A percentile compares a stretch with the other conserved stretches of the same genome.
Conservation (phyloP, 2,329 filamentous ascomycete genomes). For the Scedosporium dehoogii region DNA sequence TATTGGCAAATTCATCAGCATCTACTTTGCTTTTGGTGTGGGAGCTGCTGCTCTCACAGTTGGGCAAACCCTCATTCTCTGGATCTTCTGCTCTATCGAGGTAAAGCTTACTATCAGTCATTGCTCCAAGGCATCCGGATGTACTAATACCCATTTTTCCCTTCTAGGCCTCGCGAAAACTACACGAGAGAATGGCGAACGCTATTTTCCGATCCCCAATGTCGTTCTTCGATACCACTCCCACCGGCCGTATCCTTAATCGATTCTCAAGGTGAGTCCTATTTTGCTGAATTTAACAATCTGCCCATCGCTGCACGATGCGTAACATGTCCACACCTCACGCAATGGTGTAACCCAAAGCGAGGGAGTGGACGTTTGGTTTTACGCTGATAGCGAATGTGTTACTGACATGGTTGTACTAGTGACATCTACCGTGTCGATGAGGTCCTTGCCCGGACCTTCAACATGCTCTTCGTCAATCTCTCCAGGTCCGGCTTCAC, state of each 20-base stretch:
- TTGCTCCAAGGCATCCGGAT: too few species aligned
- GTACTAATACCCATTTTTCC: background rate
- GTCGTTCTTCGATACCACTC: slow-evolving; percentile 98
- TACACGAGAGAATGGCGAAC: slow-evolving; percentile 94
- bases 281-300: background rate
- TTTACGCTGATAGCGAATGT: background rate
- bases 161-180: slow-evolving; percentile 72
- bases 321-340: background rate
- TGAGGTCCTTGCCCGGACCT: slow-evolving; percentile 88
- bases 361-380: background rate
- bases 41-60: slow-evolving; percentile 79
- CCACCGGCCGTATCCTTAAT: slow-evolving; percentile 91
- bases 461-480: slow-evolving; percentile 92
- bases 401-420: slow-evolving; percentile 4
- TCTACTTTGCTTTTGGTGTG: slow-evolving; percentile 92
- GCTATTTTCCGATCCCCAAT: slow-evolving; percentile 97
- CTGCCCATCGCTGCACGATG: background rate
- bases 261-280: slow-evolving; percentile 76
- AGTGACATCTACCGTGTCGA: slow-evolving; percentile 76
- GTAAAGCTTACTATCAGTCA: slow-evolving; percentile 31
- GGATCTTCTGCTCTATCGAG: slow-evolving; percentile 99
- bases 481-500: slow-evolving; percentile 70
- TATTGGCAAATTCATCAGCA: slow-evolving; percentile 81
- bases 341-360: background rate
- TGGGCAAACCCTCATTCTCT: slow-evolving; percentile 84